phyloP scores from a whole-genome alignment of 768 basidiomycete genomes.

The Podaxis rugospora region DNA sequence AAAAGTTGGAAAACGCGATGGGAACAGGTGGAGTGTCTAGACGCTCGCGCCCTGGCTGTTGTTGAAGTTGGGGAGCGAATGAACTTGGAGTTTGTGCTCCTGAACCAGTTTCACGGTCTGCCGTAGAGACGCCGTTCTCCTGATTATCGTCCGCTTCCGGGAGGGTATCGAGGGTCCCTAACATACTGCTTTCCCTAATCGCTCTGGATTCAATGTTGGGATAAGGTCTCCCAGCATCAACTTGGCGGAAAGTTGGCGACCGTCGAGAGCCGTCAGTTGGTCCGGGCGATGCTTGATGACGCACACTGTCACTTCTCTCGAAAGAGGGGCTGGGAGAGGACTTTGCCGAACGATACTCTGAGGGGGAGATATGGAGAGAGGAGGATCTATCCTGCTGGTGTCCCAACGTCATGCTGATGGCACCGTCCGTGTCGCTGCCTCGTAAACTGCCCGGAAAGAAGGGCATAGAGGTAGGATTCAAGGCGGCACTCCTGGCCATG shows the following conservation, averaged over 20 bases:
- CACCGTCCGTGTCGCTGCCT: conserved; percentile 50
- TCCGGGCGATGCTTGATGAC: conserved; percentile 31
- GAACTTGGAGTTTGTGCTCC: conserved; percentile 16
- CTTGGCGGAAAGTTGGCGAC: conserved; percentile 44
- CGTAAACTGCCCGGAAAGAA: conserved; percentile 76
- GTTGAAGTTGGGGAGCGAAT: conserved; percentile 33
- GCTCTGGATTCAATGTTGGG: conserved; percentile 31
- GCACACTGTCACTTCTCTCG: conserved; percentile 28
- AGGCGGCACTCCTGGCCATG: conserved; percentile 73
- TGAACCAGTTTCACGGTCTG: conserved; percentile 17
- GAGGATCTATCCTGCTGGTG: conserved; percentile 44
- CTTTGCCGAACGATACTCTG: conserved; percentile 62
- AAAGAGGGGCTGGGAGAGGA: conserved; percentile 67
- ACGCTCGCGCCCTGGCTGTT: conserved; percentile 27
- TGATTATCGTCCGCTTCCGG: conserved; percentile 49
- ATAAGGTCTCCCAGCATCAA: conserved; percentile 42
- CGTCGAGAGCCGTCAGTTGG: conserved; percentile 34
- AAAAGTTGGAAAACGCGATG: conserved; percentile 29
- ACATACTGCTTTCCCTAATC: conserved; percentile 43
- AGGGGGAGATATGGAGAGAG: conserved; percentile 44
- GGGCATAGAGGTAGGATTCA: conserved; percentile 80
- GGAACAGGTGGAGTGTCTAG: conserved; percentile 44
- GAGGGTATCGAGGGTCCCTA: conserved; percentile 47
- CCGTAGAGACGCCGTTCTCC: conserved; percentile 17
- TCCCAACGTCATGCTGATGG: conserved; percentile 38